phyloP scores from a whole-genome alignment of 2,329 filamentous ascomycete genomes.

The Fusarium subtropicale region DNA sequence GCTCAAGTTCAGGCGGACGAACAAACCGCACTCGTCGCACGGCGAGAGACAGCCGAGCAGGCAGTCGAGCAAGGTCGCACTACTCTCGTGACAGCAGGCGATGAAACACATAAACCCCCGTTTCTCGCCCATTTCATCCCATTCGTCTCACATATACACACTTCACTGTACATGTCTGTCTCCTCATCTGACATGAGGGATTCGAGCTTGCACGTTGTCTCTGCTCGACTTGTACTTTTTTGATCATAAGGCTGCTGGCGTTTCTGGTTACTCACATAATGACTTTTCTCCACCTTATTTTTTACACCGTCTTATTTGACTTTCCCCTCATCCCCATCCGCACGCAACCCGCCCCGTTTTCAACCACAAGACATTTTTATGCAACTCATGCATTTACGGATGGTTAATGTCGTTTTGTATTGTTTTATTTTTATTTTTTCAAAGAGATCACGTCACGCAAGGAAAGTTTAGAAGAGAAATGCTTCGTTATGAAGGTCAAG shows the following conservation, averaged over 20 bases:
- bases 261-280: conserved; percentile 44
- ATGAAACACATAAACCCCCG: conserved; percentile 23
- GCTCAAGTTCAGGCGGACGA: conserved; percentile 60
- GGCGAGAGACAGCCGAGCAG: conserved; percentile 44
- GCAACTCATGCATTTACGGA: conserved; percentile 28
- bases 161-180: conserved; percentile 43
- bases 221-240: conserved; percentile 34
- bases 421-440: conserved; percentile 1
- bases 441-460: conserved; percentile 42
- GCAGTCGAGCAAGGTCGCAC: conserved; percentile 47
- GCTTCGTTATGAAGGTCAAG: conserved; percentile 36
- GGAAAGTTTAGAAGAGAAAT: conserved; percentile 36
- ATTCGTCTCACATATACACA: conserved; percentile 26
- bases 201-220: conserved; percentile 36
- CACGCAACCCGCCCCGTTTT: conserved; percentile 8
- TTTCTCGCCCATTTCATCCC: conserved; percentile 9
- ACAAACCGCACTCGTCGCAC: conserved; percentile 52
- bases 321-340: neutral
- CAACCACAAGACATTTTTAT: conserved; percentile 24
- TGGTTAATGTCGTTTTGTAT: conserved; percentile 25
- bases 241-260: conserved; percentile 43
- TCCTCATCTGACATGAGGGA: conserved; percentile 36
- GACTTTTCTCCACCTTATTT: conserved; percentile 11
- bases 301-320: conserved; percentile 5
- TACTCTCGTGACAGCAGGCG: conserved; percentile 48